phyloP scores from a whole-genome alignment of 1,139 yeast genomes.

The Yamadazyma diospyri region DNA sequence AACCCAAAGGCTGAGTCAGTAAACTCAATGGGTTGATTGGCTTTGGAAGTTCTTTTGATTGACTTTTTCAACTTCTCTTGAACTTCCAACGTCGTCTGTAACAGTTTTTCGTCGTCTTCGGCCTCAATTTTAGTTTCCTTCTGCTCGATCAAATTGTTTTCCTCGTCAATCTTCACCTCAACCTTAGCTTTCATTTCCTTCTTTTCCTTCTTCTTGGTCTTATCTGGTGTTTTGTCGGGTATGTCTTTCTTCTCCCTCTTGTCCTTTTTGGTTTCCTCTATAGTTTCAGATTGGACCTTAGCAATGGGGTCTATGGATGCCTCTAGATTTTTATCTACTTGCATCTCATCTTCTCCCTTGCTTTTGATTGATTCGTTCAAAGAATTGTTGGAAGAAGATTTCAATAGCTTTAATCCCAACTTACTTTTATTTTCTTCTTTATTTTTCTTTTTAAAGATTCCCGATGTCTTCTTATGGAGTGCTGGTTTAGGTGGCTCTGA shows the following conservation, averaged over 20 bases:
- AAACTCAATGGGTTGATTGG: slow-evolving; percentile 72
- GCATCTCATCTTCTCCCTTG: slow-evolving; percentile 6
- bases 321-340: slow-evolving; percentile 2
- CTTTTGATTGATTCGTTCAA: slow-evolving; percentile 8
- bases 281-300: neutral
- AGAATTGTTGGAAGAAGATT: slow-evolving; percentile 12
- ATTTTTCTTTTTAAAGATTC: slow-evolving; percentile 27
- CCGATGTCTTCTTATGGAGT: slow-evolving; percentile 10
- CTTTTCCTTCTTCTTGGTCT: slow-evolving; percentile 7
- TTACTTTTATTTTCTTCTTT: slow-evolving; percentile 15
- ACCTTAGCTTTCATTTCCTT: slow-evolving; percentile 8
- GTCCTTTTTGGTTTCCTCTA: slow-evolving; percentile 1
- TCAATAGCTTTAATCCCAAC: slow-evolving; percentile 13
- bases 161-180: neutral
- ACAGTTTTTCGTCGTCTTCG: slow-evolving; percentile 15
- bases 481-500: slow-evolving; percentile 17
- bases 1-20: slow-evolving; percentile 84
- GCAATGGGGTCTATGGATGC: too few species aligned
- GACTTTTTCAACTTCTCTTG: slow-evolving; percentile 46
- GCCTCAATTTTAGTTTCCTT: slow-evolving; percentile 4
- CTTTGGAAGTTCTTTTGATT: slow-evolving; percentile 40
- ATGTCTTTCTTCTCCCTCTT: slow-evolving; percentile 9
- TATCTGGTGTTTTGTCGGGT: slow-evolving; percentile 6
- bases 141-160: slow-evolving; percentile 3
- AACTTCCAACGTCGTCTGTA: slow-evolving; percentile 40